Base-by-base conservation (phyloP, 169 alveolate species). In the Eimeria brunetti region DNA sequence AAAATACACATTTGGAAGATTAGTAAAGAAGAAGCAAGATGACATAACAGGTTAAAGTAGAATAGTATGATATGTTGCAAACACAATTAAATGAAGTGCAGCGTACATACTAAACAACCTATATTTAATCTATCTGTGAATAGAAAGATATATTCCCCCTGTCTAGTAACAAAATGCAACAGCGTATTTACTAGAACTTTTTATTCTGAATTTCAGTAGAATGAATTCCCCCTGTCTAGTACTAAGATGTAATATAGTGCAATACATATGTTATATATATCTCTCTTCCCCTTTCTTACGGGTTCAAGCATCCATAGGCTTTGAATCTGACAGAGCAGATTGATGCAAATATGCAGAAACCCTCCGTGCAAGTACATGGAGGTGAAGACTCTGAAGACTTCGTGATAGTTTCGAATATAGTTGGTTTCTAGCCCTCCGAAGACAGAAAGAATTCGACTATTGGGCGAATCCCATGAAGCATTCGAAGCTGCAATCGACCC, bases 301-400 rank as follows among this genome's bases (percentile, higher is more conserved):
- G 99, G 99, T 81, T 98, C 99, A 44, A 98, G 97, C 96, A 98
- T 98, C 98, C 98, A 97, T 64, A 98, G 96, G 27, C 97, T 94
- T 69, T 98, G 99, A 16, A 98, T 96, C 92, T 98, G 99, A 73
- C 99, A 98, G 85, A 97, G 94, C n/a, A 98, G 97, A 89, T 98
- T 98, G 95, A 98, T 97, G 49, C 96, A 80, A 24, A 98, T 97
- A 78, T 98, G 99, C 91, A 97, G 96, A 91, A 97, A 97, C 33
- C 99, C 98, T 41, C 98, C 97, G 94, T 98, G 99, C 95, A 98
- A 80, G 96, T 97, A 98, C 97, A 97, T 97, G 88, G 98, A 96
- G 98, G 99, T 97, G 95, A 98, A 96, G 81, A 98, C 75, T 81
- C 99, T 95, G 94, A 97, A 96, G 20, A 91, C 27, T 56, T 98